Percentiles rank a stretch among this genome's conserved stretches.
These are phyloP conservation scores for Syzygium grande DNA, from an alignment of 345 rosid genomes.

Conservation along the genomic window DNA sequence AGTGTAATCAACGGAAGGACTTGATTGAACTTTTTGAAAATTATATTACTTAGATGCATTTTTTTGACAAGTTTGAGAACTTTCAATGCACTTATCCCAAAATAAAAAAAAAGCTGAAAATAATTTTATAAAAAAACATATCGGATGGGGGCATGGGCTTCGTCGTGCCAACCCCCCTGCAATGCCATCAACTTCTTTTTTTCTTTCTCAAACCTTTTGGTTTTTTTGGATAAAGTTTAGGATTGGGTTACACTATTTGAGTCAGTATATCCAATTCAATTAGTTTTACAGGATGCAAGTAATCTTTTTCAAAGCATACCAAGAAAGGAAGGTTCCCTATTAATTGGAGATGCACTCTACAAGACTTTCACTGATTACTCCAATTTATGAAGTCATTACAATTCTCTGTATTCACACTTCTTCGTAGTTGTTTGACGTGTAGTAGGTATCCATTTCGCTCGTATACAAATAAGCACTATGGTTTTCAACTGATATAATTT, in stretches of 20 bases:
- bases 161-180: not conserved
- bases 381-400: too few species aligned
- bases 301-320: not conserved
- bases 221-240: not conserved
- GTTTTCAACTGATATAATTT: slow-evolving; percentile 2
- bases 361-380: not conserved
- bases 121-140: too few species aligned
- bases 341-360: not conserved
- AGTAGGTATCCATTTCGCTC: slow-evolving; percentile 4
- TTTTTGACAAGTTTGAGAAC: too few species aligned
- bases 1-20: too few species aligned
- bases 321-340: not conserved
- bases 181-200: not conserved
- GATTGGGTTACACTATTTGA: not conserved
- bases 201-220: not conserved
- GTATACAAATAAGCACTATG: slow-evolving; percentile 5
- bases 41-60: too few species aligned
- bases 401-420: not conserved
- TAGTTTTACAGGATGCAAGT: not conserved
- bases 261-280: not conserved
- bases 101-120: too few species aligned
- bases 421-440: not conserved
- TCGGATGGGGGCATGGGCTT: not conserved
- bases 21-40: too few species aligned
- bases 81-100: too few species aligned